These are phyloP conservation scores for Penicillium manginii DNA, from an alignment of 495 filamentous ascomycete genomes.

Conservation along the genomic window DNA sequence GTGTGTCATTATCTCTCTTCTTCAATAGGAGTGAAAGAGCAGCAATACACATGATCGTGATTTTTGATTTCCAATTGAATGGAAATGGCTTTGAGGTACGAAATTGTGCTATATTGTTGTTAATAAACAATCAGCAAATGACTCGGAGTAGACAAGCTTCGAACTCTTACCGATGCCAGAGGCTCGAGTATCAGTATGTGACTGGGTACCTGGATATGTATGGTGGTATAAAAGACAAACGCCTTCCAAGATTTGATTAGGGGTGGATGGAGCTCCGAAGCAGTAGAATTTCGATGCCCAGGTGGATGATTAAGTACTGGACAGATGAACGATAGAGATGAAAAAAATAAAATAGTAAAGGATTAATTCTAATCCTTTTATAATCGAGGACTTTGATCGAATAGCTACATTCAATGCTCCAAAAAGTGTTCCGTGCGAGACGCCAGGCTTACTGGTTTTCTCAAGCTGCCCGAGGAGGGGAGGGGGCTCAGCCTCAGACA, in stretches of 20 bases:
- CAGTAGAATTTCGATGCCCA: too few species aligned
- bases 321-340: neutral
- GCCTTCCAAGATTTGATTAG: too few species aligned
- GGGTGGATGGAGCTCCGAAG: too few species aligned
- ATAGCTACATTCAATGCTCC: neutral
- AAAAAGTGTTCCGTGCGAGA: neutral
- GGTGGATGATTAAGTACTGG: too few species aligned
- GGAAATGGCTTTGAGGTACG: neutral
- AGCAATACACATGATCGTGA: neutral
- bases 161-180: too few species aligned
- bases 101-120: neutral
- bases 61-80: neutral
- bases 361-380: neutral
- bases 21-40: neutral
- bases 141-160: too few species aligned
- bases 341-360: neutral
- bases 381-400: neutral
- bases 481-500: too few species aligned
- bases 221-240: neutral
- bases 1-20: neutral
- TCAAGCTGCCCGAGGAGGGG: too few species aligned
- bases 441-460: too few species aligned
- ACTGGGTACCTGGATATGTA: too few species aligned
- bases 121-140: neutral
- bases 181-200: neutral